phyloP scores from a whole-genome alignment of 805 yeast genomes.

The Debaryomyces tyrocola region DNA sequence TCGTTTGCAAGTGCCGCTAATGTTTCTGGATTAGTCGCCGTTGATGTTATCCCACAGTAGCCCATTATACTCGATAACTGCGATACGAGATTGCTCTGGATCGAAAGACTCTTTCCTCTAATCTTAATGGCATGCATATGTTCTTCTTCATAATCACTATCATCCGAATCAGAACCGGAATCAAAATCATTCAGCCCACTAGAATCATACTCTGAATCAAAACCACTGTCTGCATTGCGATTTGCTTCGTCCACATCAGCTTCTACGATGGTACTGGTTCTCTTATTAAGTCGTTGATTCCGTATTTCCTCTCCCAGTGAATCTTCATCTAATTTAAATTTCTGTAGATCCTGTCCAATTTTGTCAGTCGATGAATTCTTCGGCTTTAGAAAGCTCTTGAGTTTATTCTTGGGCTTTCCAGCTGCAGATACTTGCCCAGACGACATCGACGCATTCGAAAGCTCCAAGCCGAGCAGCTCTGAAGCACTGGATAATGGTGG shows the following conservation, averaged over 20 bases:
- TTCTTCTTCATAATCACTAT: conserved; percentile 21
- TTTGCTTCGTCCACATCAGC: conserved; percentile 15
- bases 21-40: conserved; percentile 12
- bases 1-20: conserved; percentile 26
- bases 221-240: conserved; percentile 10
- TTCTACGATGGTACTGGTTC: conserved; percentile 30
- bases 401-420: not conserved
- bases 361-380: not conserved
- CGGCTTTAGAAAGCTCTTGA: not conserved
- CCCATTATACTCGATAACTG: conserved; percentile 33
- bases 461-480: not conserved
- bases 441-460: not conserved
- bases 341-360: not conserved
- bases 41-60: conserved; percentile 30
- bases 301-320: not conserved
- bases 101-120: conserved; percentile 10
- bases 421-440: not conserved
- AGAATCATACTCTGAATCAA: conserved; percentile 8
- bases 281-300: conserved; percentile 6
- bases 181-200: conserved; percentile 7
- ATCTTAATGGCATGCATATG: conserved; percentile 27
- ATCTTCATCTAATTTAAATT: not conserved
- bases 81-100: conserved; percentile 13
- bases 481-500: not conserved
- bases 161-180: conserved; percentile 3